A percentile compares a stretch with the other conserved stretches of the same genome.
Conservation (phyloP, 345 rosid species). For the Excoecaria agallocha region DNA sequence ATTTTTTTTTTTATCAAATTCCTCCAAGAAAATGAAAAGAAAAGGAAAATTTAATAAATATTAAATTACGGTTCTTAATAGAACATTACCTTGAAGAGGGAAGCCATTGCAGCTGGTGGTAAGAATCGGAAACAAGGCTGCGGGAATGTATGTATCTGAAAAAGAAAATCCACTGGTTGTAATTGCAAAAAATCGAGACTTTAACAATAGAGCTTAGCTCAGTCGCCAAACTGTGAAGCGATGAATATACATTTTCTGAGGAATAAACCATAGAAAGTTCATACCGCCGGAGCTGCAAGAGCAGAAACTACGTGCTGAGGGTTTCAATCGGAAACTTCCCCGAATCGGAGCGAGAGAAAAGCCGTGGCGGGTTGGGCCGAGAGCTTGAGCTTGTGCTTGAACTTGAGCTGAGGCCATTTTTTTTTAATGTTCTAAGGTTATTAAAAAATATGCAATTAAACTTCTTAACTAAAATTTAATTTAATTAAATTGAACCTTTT, state of each 20-base stretch:
- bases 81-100: conserved; percentile 63
- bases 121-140: not conserved
- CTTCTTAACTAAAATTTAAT: too few species aligned
- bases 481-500: too few species aligned
- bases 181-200: not conserved
- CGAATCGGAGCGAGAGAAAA: not conserved
- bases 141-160: not conserved
- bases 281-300: not conserved
- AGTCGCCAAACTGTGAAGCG: not conserved
- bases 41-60: not conserved
- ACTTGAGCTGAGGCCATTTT: too few species aligned
- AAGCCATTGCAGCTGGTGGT: conserved; percentile 44
- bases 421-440: too few species aligned
- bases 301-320: not conserved
- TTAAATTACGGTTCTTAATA: not conserved
- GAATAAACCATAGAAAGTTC: not conserved
- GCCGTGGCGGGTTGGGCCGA: not conserved
- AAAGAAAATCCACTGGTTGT: not conserved
- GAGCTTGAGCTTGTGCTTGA: not conserved
- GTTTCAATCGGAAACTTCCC: not conserved
- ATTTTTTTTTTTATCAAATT: not conserved
- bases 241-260: not conserved
- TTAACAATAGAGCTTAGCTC: not conserved
- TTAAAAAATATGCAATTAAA: too few species aligned
- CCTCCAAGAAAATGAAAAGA: not conserved